A percentile compares a stretch with the other conserved stretches of the same genome.
Conservation (phyloP, 257 asterid species). For the Solanum ossicruentum region DNA sequence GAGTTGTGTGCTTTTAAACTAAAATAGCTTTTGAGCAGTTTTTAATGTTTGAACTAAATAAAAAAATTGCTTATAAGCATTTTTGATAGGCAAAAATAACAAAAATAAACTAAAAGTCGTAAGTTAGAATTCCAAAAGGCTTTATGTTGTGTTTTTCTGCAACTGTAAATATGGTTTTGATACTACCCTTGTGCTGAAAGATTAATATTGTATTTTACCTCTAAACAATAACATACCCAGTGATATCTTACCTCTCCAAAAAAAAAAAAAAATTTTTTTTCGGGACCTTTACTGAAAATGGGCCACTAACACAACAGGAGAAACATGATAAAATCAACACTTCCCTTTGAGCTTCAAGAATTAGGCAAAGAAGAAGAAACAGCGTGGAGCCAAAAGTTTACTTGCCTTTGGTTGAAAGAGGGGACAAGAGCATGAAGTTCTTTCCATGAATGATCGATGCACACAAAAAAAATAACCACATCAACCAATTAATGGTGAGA, state of each 20-base stretch:
- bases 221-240: no score
- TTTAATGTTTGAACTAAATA: background rate
- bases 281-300: background rate
- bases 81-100: background rate
- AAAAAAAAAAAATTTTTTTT: background rate
- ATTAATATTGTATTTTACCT: background rate
- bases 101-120: no score
- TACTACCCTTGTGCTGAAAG: background rate
- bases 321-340: background rate
- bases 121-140: background rate
- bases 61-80: background rate
- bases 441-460: background rate
- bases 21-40: background rate
- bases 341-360: background rate
- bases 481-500: background rate
- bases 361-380: background rate
- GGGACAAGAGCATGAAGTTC: background rate
- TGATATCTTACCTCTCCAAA: background rate
- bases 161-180: background rate
- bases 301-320: background rate
- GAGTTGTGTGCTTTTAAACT: background rate
- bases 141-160: background rate
- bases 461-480: background rate
- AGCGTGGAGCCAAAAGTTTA: background rate
- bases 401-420: background rate